Base-by-base conservation (phyloP, 495 filamentous ascomycete species). In the Baudoinia panamericana region DNA sequence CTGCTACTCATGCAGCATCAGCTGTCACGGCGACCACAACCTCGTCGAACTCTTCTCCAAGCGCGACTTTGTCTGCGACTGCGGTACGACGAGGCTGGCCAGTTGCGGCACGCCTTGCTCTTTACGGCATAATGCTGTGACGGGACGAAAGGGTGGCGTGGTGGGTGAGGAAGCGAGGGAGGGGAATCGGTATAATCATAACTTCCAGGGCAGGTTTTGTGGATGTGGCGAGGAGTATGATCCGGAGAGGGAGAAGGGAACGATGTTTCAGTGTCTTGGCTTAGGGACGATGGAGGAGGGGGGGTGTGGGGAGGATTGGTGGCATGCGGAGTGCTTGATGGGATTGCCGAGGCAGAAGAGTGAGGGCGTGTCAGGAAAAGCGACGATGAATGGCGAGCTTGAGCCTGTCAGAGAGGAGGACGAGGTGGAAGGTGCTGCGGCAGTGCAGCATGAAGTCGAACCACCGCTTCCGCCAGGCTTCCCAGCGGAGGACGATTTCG, bases 291-390 rank as follows among this genome's bases (percentile, higher is more conserved):
- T 72, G 24, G 80, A 80, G 49, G 76, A 78, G 3, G 84, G 84
- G 7, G 86, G 85, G 4, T 99, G 92, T 62, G 87, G 90, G 3
- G 92, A 99, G 64, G 92, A 99, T 59, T 99, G 92, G 92, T 99
- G 85, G 70, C 92, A 99, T 65, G 86, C 90, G 11, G 83, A 87
- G 41, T 99, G 92, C 56, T 59, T 99, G 10, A 75, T 94, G 36
- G 90, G 92, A 7, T 56, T 88, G 10, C 71, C 77, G 2, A 65
- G 72, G 47, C 57, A 68, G 62, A 45, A 68, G 68, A 50, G 67
- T 57, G 69, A 57, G 52, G 42, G 38, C 58, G 28, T 53, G 57
- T 33, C 39, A 41, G 22, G 12, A 30, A 18, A 16, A 12, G 2
- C 27, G 5, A 17, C 11, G 15, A 41, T 28, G 17, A 43, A 39